phyloP scores from a whole-genome alignment of 345 rosid species.

The Syzygium aromaticum region DNA sequence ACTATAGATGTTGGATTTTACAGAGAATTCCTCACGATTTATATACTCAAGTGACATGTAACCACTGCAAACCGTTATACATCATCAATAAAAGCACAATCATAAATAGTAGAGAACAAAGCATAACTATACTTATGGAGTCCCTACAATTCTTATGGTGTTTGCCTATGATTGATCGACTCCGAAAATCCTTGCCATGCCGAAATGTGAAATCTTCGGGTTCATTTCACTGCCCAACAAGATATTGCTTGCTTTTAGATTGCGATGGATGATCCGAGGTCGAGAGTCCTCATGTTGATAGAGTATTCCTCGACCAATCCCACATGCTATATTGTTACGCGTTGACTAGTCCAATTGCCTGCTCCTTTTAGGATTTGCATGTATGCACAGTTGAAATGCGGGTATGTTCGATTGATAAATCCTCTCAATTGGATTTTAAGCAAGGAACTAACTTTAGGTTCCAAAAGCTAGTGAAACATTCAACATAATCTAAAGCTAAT shows the following conservation, averaged over 20 bases:
- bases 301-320: constrained; percentile 9
- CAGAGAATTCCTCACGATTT: constrained; percentile 19
- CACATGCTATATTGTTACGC: constrained; percentile 9
- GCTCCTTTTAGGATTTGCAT: not conserved
- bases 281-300: constrained; percentile 16
- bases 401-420: not conserved
- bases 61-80: constrained; percentile 12
- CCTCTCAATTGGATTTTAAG: not conserved
- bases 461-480: not conserved
- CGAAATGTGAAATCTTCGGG: constrained; percentile 23
- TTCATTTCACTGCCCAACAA: constrained; percentile 10
- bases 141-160: constrained; percentile 6
- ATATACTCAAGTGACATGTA: constrained; percentile 35
- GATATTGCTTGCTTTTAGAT: constrained; percentile 16
- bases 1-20: constrained; percentile 29
- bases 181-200: constrained; percentile 7
- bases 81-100: not conserved
- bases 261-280: constrained; percentile 12
- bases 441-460: not conserved
- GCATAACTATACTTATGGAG: constrained; percentile 7
- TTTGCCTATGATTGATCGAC: constrained; percentile 4
- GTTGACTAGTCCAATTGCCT: constrained; percentile 4
- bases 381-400: not conserved
- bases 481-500: not conserved
- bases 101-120: not conserved